These are phyloP conservation scores for Whalleya microplaca DNA, from an alignment of 2,329 filamentous ascomycete genomes.

Conservation along the genomic window DNA sequence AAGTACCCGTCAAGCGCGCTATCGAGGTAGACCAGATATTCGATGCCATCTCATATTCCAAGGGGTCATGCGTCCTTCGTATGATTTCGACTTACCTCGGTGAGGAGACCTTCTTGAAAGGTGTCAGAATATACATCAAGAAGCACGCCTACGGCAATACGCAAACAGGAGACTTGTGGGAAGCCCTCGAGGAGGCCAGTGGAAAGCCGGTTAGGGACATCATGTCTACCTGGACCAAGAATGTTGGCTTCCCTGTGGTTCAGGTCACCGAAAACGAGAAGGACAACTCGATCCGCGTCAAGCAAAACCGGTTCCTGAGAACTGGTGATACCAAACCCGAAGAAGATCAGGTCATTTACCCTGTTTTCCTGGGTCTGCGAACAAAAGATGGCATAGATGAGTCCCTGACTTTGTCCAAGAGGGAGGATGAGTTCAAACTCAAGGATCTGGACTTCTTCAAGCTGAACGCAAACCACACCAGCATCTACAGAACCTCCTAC, in stretches of 20 bases:
- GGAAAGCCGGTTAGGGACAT: constrained; percentile 88
- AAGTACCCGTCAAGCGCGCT: constrained; percentile 92
- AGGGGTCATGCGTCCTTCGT: constrained; percentile 91
- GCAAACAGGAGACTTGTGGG: constrained; percentile 87
- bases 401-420: constrained; percentile 68
- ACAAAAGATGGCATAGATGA: constrained; percentile 84
- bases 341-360: constrained; percentile 86
- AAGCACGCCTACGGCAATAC: constrained; percentile 98
- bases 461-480: constrained; percentile 92
- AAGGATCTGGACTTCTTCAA: constrained; percentile 90
- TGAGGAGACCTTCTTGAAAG: constrained; percentile 90
- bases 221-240: constrained; percentile 97
- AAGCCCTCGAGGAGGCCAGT: constrained; percentile 82
- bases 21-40: constrained; percentile 99
- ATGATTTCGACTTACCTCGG: constrained; percentile 98
- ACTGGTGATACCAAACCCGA: constrained; percentile 93
- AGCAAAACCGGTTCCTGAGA: constrained; percentile 93
- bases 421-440: constrained; percentile 78
- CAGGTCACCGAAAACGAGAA: constrained; percentile 77
- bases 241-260: constrained; percentile 90
- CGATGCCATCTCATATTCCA: constrained; percentile 95
- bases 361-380: constrained; percentile 84
- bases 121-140: constrained; percentile 87
- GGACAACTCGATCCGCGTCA: constrained; percentile 76
- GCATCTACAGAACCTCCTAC: constrained; percentile 90